Percentiles rank a stretch among this genome's conserved stretches.
These are phyloP conservation scores for Volvariella surrecta DNA, from an alignment of 1,284 basidiomycete species.

Conservation along the genomic window DNA sequence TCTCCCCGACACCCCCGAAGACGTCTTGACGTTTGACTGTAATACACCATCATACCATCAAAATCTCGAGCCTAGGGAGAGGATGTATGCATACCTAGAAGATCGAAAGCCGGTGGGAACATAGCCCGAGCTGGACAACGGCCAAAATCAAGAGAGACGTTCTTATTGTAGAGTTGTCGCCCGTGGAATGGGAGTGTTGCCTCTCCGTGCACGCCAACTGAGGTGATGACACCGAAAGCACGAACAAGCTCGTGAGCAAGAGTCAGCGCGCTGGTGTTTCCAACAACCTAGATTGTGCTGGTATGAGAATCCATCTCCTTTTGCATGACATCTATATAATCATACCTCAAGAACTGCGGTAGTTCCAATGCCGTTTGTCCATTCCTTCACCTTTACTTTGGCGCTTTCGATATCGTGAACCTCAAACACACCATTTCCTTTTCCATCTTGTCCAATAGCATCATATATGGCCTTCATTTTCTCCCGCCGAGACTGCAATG, in stretches of 20 bases:
- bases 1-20: conserved; percentile 52
- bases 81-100: conserved; percentile 36
- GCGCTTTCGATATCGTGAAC: conserved; percentile 44
- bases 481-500: conserved; percentile 41
- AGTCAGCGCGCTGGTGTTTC: conserved; percentile 60
- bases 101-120: conserved; percentile 65
- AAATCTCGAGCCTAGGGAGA: not conserved
- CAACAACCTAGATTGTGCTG: conserved; percentile 57
- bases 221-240: conserved; percentile 74
- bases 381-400: conserved; percentile 35
- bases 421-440: conserved; percentile 37
- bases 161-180: conserved; percentile 71
- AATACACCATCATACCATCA: not conserved
- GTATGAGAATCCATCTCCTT: conserved; percentile 1
- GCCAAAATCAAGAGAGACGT: conserved; percentile 76
- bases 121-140: conserved; percentile 80
- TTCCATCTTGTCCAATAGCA: conserved; percentile 35
- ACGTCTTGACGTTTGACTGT: conserved; percentile 56
- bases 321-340: not conserved
- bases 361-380: conserved; percentile 51
- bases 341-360: conserved; percentile 60
- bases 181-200: conserved; percentile 53
- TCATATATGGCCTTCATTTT: conserved; percentile 50
- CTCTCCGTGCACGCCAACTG: conserved; percentile 67
- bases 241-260: conserved; percentile 74